Conservation (phyloP, 257 asterid species). For the Nicotiana obtusifolia region DNA sequence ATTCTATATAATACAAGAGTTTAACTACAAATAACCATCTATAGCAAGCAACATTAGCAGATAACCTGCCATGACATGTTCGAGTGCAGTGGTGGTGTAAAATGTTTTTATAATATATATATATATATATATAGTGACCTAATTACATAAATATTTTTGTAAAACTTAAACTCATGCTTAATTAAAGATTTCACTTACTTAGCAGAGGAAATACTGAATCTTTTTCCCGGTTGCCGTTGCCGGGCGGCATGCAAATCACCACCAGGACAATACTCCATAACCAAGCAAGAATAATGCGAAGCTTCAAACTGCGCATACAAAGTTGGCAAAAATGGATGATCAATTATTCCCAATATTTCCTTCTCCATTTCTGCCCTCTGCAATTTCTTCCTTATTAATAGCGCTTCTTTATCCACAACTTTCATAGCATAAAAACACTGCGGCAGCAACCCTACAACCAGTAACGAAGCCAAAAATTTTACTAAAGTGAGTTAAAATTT, state of each 20-base stretch:
- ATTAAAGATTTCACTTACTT: slow-evolving; percentile 17
- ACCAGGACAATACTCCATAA: slow-evolving; percentile 47
- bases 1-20: not conserved
- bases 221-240: slow-evolving; percentile 36
- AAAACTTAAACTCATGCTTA: too few species aligned
- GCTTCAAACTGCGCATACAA: slow-evolving; percentile 41
- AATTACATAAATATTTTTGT: too few species aligned
- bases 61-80: too few species aligned
- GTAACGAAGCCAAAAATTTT: too few species aligned
- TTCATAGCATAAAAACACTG: slow-evolving; percentile 44
- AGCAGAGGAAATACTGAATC: slow-evolving; percentile 32
- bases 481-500: too few species aligned
- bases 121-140: too few species aligned
- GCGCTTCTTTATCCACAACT: slow-evolving; percentile 44
- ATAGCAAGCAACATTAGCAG: too few species aligned
- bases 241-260: slow-evolving; percentile 42
- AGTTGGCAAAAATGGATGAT: slow-evolving; percentile 43
- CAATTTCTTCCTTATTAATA: slow-evolving; percentile 30
- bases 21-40: not conserved
- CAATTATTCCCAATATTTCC: slow-evolving; percentile 35
- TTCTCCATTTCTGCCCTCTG: slow-evolving; percentile 43
- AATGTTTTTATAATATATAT: too few species aligned
- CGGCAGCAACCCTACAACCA: not conserved
- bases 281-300: slow-evolving; percentile 37
- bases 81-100: too few species aligned